Evolutionary conservation across 2,329 filamentous ascomycete genomes (phyloP).

Genomic region (Cryoendolithus antarcticus): DNA sequence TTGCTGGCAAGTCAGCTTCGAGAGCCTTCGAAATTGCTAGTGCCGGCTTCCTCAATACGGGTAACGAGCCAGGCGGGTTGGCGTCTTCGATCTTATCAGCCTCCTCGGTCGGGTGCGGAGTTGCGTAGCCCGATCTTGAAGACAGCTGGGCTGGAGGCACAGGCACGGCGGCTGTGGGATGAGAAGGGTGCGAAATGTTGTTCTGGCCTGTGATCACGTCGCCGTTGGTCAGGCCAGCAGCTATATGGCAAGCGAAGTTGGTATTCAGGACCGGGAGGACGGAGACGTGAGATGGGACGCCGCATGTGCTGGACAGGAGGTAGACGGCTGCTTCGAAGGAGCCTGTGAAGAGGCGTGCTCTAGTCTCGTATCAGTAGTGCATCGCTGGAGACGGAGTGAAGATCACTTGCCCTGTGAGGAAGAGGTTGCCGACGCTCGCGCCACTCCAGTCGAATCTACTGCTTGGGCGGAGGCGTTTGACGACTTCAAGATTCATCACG

Average conservation of each 20-base stretch:
- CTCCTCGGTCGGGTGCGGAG: slow-evolving; percentile 33
- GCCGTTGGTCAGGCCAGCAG: slow-evolving; percentile 65
- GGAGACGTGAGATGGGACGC: slow-evolving; percentile 61
- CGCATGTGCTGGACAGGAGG: slow-evolving; percentile 73
- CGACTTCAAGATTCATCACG: slow-evolving; percentile 37
- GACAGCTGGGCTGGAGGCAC: neutral
- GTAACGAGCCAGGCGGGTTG: slow-evolving; percentile 68
- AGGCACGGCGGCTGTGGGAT: slow-evolving; percentile 38
- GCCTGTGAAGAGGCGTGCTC: slow-evolving; percentile 79
- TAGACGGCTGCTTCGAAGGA: slow-evolving; percentile 90
- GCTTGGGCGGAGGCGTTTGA: slow-evolving; percentile 34
- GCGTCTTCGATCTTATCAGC: slow-evolving; percentile 65
- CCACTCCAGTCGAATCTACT: slow-evolving; percentile 38
- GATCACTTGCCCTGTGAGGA: slow-evolving; percentile 43
- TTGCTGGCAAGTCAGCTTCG: slow-evolving; percentile 61
- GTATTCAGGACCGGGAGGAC: slow-evolving; percentile 87
- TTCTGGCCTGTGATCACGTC: slow-evolving; percentile 81
- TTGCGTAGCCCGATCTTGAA: slow-evolving; percentile 6
- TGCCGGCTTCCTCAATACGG: slow-evolving; percentile 65
- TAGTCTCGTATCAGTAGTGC: slow-evolving; percentile 32
- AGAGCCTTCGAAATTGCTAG: slow-evolving; percentile 68
- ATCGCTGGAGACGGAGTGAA: slow-evolving; percentile 32
- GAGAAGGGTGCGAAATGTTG: slow-evolving; percentile 74
- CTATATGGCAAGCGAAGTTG: slow-evolving; percentile 92
- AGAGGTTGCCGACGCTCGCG: slow-evolving; percentile 40